These are phyloP conservation scores for Physaria fendleri DNA, from an alignment of 345 rosid genomes.

Conservation along the genomic window DNA sequence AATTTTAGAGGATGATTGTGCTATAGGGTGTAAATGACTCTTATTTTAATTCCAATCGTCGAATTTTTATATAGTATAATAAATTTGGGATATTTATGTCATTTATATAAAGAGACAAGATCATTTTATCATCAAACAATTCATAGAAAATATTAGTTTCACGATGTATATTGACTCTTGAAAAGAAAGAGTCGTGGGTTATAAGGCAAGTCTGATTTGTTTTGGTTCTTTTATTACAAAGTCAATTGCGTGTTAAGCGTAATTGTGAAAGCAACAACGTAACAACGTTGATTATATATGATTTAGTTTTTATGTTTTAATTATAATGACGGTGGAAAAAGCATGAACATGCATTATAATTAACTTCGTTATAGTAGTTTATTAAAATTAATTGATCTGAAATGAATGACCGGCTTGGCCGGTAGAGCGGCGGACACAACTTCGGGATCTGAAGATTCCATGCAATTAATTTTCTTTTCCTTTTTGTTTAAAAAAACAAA, in stretches of 20 bases:
- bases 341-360: constrained; percentile 15
- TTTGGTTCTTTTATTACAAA: background rate
- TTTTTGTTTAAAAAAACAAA: background rate
- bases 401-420: too few relatives aligned
- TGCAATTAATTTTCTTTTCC: constrained; percentile 3
- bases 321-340: constrained; percentile 1
- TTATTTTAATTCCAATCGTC: constrained; percentile 20
- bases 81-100: constrained; percentile 16
- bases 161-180: background rate
- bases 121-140: constrained; percentile 6
- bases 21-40: too few relatives aligned
- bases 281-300: background rate
- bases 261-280: constrained; percentile 25
- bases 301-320: background rate
- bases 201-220: too few relatives aligned
- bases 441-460: constrained; percentile 24
- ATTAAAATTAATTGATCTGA: background rate
- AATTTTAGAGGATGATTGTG: too few relatives aligned
- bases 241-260: constrained; percentile 14
- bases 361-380: background rate
- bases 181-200: too few relatives aligned
- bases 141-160: background rate
- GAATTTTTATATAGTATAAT: constrained; percentile 4
- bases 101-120: constrained; percentile 7
- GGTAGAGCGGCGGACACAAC: constrained; percentile 9